Base-by-base conservation (phyloP, 805 yeast species). In the Starmera dryadoides region DNA sequence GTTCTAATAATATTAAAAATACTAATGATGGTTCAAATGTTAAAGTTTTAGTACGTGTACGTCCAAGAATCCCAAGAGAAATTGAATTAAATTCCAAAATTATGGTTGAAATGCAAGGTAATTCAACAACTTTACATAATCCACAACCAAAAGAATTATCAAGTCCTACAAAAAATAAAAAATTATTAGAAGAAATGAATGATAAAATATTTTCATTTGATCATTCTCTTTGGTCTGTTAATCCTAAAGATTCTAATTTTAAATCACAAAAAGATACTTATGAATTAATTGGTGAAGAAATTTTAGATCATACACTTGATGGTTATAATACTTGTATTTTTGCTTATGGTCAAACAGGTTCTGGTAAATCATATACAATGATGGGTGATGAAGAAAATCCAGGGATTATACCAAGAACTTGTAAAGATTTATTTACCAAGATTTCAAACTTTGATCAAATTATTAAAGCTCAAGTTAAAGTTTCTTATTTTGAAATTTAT, bases 321-420 rank as follows among this genome's bases (percentile, higher is more conserved):
- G 95, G 95, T 0, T 79, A 70, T 55, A 80, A 82, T 46, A 81
- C 84, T 2, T 81, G 86, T 53, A 77, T 82, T 1, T 77, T 81
- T 56, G 87, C 88, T 1, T 81, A 82, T 50, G 89, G 88, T 5
- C 95, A 86, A 56, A 86, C 95, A 0, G 89, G 85, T 2, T 73
- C 93, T 0, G 95, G 95, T 1, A 86, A 86, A 52, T 79, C 94
- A 0, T 80, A 75, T 59, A 86, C 95, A 1, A 85, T 86, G 93
- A 74, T 86, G 62, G 84, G 86, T 0, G 46, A 67, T 10, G 49
- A 60, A 1, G 55, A 52, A 4, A 63, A 69, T 3, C 74, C 73
- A 12, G 95, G 95, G 0, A 63, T 85, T 55, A 79, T 85, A 31
- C 89, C 93, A 0, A 43, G 68, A 38, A 63, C 81, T 12, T 73